Evolutionary conservation across 139 green algal genomes (phyloP).

Genomic region (Desmodesmus armatus): DNA sequence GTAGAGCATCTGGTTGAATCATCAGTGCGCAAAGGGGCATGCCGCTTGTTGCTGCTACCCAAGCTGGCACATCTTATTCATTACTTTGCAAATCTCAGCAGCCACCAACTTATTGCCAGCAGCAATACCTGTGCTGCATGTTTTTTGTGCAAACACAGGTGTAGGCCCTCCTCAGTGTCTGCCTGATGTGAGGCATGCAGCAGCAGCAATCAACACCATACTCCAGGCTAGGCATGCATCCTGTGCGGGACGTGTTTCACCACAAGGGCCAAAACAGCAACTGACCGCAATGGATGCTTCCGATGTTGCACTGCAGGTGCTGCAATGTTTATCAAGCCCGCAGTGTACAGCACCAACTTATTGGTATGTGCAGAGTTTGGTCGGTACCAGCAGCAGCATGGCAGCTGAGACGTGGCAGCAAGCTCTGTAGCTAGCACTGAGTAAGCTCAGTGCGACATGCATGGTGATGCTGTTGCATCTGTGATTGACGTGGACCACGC

Average conservation of each 20-base stretch:
- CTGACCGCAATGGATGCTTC: not conserved
- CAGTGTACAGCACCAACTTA: not conserved
- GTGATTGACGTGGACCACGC: no score
- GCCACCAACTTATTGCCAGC: no score
- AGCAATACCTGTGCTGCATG: no score
- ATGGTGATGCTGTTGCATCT: no score
- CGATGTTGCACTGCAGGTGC: not conserved
- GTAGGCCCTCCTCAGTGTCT: not conserved
- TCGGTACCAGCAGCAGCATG: no score
- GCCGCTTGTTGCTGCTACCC: not conserved
- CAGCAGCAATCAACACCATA: no score
- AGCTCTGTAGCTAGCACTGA: no score
- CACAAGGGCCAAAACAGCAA: not conserved
- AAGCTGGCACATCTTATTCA: not conserved
- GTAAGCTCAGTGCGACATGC: no score
- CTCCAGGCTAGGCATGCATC: no score
- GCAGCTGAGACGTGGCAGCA: no score
- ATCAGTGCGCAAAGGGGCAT: not conserved
- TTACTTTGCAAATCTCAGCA: not conserved
- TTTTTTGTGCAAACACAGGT: not conserved
- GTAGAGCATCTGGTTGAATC: not conserved
- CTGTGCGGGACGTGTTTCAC: not conserved
- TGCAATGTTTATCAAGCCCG: constrained; percentile 38
- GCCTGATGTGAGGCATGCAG: no score
- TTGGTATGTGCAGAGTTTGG: constrained; percentile 25